A percentile compares a stretch with the other conserved stretches of the same genome.
Conservation (phyloP, 805 yeast genomes). For the Blastobotrys terrestris region DNA sequence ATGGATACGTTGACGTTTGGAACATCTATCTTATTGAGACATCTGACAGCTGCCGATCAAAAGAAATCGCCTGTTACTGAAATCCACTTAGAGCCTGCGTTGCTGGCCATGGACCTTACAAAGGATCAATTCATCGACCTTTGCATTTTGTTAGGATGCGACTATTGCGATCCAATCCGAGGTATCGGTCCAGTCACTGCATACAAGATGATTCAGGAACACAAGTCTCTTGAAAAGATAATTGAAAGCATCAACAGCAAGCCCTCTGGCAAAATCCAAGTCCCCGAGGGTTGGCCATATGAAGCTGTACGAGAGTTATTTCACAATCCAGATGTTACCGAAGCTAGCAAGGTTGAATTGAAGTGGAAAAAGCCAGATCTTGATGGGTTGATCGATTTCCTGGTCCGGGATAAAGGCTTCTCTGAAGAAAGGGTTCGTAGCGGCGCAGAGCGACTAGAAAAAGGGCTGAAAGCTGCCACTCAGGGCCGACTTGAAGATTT, state of each 20-base stretch:
- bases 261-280: slow-evolving; percentile 58
- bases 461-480: slow-evolving; percentile 75
- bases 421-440: slow-evolving; percentile 84
- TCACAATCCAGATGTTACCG: slow-evolving; percentile 69
- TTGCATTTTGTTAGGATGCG: slow-evolving; percentile 93
- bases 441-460: slow-evolving; percentile 80
- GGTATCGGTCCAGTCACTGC: slow-evolving; percentile 98
- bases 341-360: slow-evolving; percentile 54
- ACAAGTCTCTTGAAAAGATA: slow-evolving; percentile 72
- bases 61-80: slow-evolving; percentile 90
- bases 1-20: slow-evolving; percentile 96
- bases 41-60: slow-evolving; percentile 90
- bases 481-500: slow-evolving; percentile 94
- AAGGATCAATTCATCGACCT: slow-evolving; percentile 75
- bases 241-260: slow-evolving; percentile 50
- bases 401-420: slow-evolving; percentile 86
- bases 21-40: slow-evolving; percentile 77
- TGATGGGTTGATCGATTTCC: slow-evolving; percentile 72
- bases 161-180: slow-evolving; percentile 89
- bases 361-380: slow-evolving; percentile 89
- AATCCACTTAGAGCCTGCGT: slow-evolving; percentile 56
- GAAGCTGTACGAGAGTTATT: slow-evolving; percentile 82
- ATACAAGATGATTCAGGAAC: slow-evolving; percentile 77
- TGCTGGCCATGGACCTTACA: slow-evolving; percentile 73
- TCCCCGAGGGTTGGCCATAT: slow-evolving; percentile 95